Evolutionary conservation across 768 basidiomycete genomes (phyloP).

Genomic region (Mycena alexandri): DNA sequence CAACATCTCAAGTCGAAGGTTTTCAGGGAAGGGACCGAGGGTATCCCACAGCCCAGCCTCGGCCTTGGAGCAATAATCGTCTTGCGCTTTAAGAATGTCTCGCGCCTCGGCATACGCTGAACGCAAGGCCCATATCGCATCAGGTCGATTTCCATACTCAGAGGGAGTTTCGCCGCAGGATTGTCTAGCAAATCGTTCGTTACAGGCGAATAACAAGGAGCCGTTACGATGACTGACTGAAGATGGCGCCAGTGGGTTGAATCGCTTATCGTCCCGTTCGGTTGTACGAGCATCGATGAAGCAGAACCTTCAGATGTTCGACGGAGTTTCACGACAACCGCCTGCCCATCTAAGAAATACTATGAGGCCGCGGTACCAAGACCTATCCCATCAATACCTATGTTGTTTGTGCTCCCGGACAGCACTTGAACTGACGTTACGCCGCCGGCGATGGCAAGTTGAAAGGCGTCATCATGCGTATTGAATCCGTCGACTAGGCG

Average conservation of each 20-base stretch:
- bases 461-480: constrained; percentile 84
- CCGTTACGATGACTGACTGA: constrained; percentile 62
- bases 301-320: constrained; percentile 82
- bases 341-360: constrained; percentile 76
- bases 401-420: constrained; percentile 82
- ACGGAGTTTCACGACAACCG: constrained; percentile 88
- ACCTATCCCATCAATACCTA: constrained; percentile 58
- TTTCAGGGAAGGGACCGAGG: constrained; percentile 73
- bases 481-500: constrained; percentile 88
- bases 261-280: constrained; percentile 60
- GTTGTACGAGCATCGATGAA: constrained; percentile 87
- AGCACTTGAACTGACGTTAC: constrained; percentile 88
- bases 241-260: constrained; percentile 83
- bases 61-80: constrained; percentile 75
- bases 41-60: constrained; percentile 62
- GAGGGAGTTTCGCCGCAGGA: constrained; percentile 70
- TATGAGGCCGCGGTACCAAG: neutral
- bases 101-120: constrained; percentile 84
- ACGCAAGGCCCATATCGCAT: constrained; percentile 82
- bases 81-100: constrained; percentile 76
- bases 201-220: constrained; percentile 5
- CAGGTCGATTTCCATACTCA: constrained; percentile 68
- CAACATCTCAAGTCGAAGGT: constrained; percentile 79
- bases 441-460: constrained; percentile 85
- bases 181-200: constrained; percentile 54